Evolutionary conservation across 441 rosid genomes (phyloP), one percentile per base, ranked within the genome.

Genomic region (Euphorbia celastroides): DNA sequence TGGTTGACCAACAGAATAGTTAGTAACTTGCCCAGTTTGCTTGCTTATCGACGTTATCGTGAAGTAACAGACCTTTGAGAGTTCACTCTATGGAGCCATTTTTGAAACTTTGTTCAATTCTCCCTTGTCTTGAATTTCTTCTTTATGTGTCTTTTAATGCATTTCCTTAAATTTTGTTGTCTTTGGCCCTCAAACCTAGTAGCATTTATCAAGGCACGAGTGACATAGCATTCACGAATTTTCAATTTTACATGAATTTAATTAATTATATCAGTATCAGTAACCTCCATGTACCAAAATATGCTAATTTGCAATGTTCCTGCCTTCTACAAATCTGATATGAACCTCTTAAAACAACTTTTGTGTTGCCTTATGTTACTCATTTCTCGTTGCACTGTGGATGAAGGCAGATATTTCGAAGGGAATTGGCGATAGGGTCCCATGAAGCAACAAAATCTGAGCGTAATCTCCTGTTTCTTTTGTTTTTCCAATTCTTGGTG

Each of bases 391-490:
- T 66, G 69, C 67, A 67, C 68, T 83, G 77, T 79, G 84, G 92
- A 72, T 84, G 86, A 90, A 90, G 97, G 90, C 90, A 90, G 94
- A 86, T 83, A 81, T 76, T 70, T 79, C 83, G 66, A 79, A 78
- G 70, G 79, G 74, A 78, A 69, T 58, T 75, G 75, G 72, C 70
- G 54, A 71, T 60, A 57, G 82, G 70, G 70, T 66, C 64, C 38
- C 55, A 41, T 68, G 32, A 59, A 22, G 69, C 70, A 12, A 52
- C 65, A 42, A 72, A 59, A 73, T 55, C 67, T 34, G 80, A 83
- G 74, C 78, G 93, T 89, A 87, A 76, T 61, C 69, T 55, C 64
- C 69, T 68, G 16, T 62, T 64, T 73, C 27, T 67, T 41, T 64
- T 51, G 57, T 60, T 30, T 67, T 42, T 36, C 16, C 41, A 56